These are phyloP conservation scores for Sutorius eximius DNA, from an alignment of 1,284 basidiomycete genomes.

Conservation along the genomic window DNA sequence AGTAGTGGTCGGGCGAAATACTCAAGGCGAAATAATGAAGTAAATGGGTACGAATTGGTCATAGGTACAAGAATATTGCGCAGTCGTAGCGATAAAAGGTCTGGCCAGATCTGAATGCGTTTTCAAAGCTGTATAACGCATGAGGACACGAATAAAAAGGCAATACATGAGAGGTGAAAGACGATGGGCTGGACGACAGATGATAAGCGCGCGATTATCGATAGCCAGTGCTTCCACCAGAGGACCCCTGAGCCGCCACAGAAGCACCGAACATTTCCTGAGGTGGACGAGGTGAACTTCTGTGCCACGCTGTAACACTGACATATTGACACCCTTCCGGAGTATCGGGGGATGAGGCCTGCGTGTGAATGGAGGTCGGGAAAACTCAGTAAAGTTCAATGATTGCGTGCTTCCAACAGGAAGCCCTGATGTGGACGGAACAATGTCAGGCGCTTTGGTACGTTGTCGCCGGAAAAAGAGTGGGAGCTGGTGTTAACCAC, in stretches of 20 bases:
- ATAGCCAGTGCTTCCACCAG: constrained; percentile 21
- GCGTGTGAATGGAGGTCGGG: constrained; percentile 22
- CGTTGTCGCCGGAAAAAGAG: background rate
- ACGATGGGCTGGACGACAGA: background rate
- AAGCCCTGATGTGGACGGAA: constrained; percentile 8
- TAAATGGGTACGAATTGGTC: constrained; percentile 4
- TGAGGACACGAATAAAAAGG: constrained; percentile 1
- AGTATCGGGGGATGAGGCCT: constrained; percentile 9
- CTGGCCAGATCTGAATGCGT: background rate
- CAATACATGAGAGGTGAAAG: background rate
- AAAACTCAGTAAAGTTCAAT: constrained; percentile 21
- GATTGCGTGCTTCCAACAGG: constrained; percentile 13
- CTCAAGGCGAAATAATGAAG: background rate
- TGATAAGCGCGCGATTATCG: constrained; percentile 31
- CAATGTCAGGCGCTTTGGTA: constrained; percentile 1
- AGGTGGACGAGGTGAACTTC: constrained; percentile 27
- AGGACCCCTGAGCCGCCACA: constrained; percentile 27
- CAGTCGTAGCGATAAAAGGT: constrained; percentile 6
- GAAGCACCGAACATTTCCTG: constrained; percentile 28
- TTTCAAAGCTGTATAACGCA: background rate
- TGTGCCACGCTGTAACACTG: constrained; percentile 19
- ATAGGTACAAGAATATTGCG: constrained; percentile 1
- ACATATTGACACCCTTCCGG: constrained; percentile 18
- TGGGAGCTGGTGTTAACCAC: background rate
- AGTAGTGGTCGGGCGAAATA: background rate